Evolutionary conservation across 345 rosid genomes (phyloP), one percentile per base, ranked within the genome.

Genomic region (Hibiscus tridactylites): DNA sequence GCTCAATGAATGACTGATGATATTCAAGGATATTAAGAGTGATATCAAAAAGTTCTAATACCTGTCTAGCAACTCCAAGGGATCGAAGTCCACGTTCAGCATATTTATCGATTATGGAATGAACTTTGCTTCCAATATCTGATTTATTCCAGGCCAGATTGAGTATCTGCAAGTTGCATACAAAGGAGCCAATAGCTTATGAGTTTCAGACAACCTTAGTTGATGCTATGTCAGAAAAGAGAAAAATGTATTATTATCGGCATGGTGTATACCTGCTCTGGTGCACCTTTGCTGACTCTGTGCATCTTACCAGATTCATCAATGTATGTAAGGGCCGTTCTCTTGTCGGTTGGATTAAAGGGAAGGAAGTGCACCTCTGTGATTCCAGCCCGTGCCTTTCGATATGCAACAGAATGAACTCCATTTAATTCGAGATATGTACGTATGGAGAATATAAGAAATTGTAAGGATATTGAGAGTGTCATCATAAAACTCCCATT

Each of bases 231-330:
- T 49, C 53, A 39, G 53, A 13, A 49, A 49, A 49, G 0, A 49
- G 6, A 47, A 49, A 49, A 3, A 70, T 39, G 29, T 3, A 49
- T 49, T 0, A 49, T 62, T 49, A 19, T 12, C 5, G 42, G 62
- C 62, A 9, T 52, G 17, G 2, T 17, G 5, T 11, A 2, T 78
- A 89, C 96, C 93, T 91, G 95, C 70, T 91, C 98, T 3, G 95
- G 98, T 13, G 98, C 98, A 57, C 98, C 98, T 94, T 94, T 94
- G 91, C 96, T 94, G 60, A 83, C 93, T 62, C 98, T 81, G 66
- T 91, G 91, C 98, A 90, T 86, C 62, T 84, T 83, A 46, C 93
- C 91, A 57, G 77, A 65, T 58, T 79, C 81, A 64, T 93, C 98
- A 21, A 82, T 3, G 87, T 86, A 93, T 4, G 98, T 88, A 28